These are phyloP conservation scores for Aureobasidium sp. DNA, from an alignment of 2,329 filamentous ascomycete species.

Conservation along the genomic window DNA sequence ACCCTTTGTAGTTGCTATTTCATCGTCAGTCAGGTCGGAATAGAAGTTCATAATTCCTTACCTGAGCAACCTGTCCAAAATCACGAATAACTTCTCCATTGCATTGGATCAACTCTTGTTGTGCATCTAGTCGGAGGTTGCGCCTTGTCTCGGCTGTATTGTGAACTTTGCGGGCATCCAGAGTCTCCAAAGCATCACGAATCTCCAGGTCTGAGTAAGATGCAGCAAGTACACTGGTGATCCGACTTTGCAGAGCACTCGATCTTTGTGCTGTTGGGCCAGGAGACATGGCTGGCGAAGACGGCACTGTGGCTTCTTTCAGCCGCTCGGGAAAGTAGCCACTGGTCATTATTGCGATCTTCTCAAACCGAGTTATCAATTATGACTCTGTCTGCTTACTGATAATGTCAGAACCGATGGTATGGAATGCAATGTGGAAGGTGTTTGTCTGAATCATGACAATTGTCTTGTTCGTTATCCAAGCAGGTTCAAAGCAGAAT, in stretches of 20 bases:
- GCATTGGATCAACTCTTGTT: conserved; percentile 86
- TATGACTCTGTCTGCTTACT: neutral
- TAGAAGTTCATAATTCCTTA: conserved; percentile 26
- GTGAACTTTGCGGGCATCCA: conserved; percentile 61
- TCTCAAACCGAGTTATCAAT: neutral
- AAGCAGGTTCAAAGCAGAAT: neutral
- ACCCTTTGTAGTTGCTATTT: conserved; percentile 76
- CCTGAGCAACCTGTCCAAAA: conserved; percentile 83
- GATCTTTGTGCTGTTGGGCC: conserved; percentile 25
- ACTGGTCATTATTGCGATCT: conserved; percentile 1
- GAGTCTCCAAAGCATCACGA: conserved; percentile 67
- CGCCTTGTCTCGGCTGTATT: conserved; percentile 74
- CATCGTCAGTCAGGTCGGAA: neutral
- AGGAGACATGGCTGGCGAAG: conserved; percentile 1
- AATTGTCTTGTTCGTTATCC: neutral
- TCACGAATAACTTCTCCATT: conserved; percentile 84
- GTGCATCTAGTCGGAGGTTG: conserved; percentile 72
- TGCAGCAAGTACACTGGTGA: conserved; percentile 77
- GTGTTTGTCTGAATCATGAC: neutral
- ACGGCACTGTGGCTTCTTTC: neutral
- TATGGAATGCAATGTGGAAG: neutral
- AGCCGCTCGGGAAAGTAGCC: conserved; percentile 7
- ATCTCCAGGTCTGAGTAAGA: conserved; percentile 93
- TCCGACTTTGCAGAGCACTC: conserved; percentile 69
- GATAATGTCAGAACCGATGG: neutral